Base-by-base conservation (phyloP, 306 rosid genomes). In the Vigna nakashimae region DNA sequence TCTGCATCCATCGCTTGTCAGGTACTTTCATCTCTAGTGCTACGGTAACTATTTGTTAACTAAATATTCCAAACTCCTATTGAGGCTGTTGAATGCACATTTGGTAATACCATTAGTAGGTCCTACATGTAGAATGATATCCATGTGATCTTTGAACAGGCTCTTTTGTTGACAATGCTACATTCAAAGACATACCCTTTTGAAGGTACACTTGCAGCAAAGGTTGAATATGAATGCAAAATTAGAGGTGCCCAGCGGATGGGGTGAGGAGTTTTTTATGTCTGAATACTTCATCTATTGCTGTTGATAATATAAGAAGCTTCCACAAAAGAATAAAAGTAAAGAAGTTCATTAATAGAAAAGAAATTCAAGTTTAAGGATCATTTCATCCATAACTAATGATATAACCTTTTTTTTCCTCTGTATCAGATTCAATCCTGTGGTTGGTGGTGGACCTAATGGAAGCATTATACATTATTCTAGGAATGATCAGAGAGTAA, bases 361-460 rank as follows among this genome's bases (percentile, higher is more conserved):
- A 57, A 36, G 51, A 64, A 70, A 46, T 55, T n/a, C 58, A 16
- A 59, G 65, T 42, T 32, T 81, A 51, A 68, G 52, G 74, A 17
- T 42, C 74, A 69, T 14, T 67, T 43, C 52, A 51, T 49, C 50
- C 59, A 58, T 57, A 32, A 7, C 49, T 53, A 20, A 42, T 63
- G 82, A 51, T 75, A 77, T 40, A 32, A 59, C 24, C 34, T 77
- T 79, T 75, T 12, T 40, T 74, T 72, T 30, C 71, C 32, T 16
- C 9, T 59, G 22, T 50, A 51, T 68, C 94, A 95, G 97, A 71
- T 95, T 91, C 87, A 92, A 91, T 73, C 99, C 99, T 28, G 99
- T 95, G 72, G 97, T 92, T 80, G 97, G 98, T 78, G 99, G 99
- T 50, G 99, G 99, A 82, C 77, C 90, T 56, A 92, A 95, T 84